Evolutionary conservation across 768 basidiomycete genomes (phyloP).

Genomic region (Lentinula raphanica): DNA sequence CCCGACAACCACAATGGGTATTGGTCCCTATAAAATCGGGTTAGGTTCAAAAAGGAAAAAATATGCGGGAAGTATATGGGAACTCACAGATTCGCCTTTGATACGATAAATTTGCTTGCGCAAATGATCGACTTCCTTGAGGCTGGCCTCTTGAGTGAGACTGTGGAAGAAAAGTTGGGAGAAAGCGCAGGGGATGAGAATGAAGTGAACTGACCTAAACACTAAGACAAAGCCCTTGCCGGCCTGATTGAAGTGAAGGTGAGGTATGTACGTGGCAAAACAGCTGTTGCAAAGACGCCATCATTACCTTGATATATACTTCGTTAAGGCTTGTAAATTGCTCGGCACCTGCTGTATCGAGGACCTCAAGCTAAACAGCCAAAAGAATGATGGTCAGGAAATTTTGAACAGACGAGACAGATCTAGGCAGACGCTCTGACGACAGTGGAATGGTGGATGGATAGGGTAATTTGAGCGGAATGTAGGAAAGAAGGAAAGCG

Average conservation of each 20-base stretch:
- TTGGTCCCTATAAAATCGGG: conserved; percentile 25
- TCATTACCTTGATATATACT: conserved; percentile 70
- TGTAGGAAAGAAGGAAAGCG: conserved; percentile 7
- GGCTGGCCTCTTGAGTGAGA: conserved; percentile 74
- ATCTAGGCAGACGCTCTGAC: not conserved
- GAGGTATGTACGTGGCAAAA: not conserved
- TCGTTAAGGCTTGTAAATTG: conserved; percentile 80
- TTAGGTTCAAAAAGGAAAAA: not conserved
- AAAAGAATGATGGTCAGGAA: not conserved
- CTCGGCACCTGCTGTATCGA: conserved; percentile 84
- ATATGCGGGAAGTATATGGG: too few species aligned
- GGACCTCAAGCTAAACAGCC: conserved; percentile 58
- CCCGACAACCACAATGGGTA: conserved; percentile 84
- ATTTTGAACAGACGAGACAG: not conserved
- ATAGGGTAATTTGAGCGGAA: conserved; percentile 2
- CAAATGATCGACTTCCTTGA: conserved; percentile 74
- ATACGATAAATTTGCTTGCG: conserved; percentile 79
- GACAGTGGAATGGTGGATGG: not conserved
- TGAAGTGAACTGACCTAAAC: conserved; percentile 51
- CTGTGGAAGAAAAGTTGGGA: conserved; percentile 33
- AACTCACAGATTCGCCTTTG: conserved; percentile 56
- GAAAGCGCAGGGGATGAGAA: not conserved
- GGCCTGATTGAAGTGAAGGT: conserved; percentile 36
- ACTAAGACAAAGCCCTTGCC: conserved; percentile 79
- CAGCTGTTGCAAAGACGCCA: not conserved